Conservation (phyloP, 2,329 filamentous ascomycete genomes). For the Alternaria novae-zelandiae region DNA sequence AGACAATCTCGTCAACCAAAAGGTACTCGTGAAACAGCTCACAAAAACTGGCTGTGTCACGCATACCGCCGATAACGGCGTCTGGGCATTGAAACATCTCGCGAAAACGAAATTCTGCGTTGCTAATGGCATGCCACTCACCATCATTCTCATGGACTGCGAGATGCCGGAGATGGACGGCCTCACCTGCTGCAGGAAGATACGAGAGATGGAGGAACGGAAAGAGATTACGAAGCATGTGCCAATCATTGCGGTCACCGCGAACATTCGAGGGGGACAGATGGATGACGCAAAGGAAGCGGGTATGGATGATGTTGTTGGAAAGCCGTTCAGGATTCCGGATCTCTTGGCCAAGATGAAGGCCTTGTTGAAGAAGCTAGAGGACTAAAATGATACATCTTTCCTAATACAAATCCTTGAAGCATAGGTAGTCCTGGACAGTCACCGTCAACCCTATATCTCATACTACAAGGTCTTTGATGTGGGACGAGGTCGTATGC, state of each 20-base stretch:
- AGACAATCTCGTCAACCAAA: conserved; percentile 48
- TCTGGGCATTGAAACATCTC: conserved; percentile 38
- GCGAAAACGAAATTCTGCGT: conserved; percentile 22
- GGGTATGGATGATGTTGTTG: conserved; percentile 47
- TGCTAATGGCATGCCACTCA: conserved; percentile 26
- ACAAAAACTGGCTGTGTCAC: conserved; percentile 37
- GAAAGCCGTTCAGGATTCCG: conserved; percentile 44
- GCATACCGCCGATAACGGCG: conserved; percentile 41
- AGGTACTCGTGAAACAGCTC: conserved; percentile 42
- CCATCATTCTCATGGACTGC: conserved; percentile 45
- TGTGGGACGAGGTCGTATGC: too few relatives aligned
- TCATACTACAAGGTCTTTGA: too few relatives aligned
- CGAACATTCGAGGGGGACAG: conserved; percentile 46
- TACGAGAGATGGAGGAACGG: conserved; percentile 37
- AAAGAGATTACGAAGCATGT: conserved; percentile 34
- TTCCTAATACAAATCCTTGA: not conserved
- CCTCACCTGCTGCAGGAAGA: conserved; percentile 39
- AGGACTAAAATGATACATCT: not conserved
- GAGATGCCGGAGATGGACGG: conserved; percentile 52
- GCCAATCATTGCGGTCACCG: conserved; percentile 46
- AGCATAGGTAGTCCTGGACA: not conserved
- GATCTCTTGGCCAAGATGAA: conserved; percentile 40
- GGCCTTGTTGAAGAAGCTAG: conserved; percentile 23
- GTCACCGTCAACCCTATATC: not conserved
- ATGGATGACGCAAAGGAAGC: conserved; percentile 35